Percentiles rank a stretch among this genome's conserved stretches.
phyloP scores from a whole-genome alignment of 2,329 filamentous ascomycete species.

The Pseudocercospora crystallina region DNA sequence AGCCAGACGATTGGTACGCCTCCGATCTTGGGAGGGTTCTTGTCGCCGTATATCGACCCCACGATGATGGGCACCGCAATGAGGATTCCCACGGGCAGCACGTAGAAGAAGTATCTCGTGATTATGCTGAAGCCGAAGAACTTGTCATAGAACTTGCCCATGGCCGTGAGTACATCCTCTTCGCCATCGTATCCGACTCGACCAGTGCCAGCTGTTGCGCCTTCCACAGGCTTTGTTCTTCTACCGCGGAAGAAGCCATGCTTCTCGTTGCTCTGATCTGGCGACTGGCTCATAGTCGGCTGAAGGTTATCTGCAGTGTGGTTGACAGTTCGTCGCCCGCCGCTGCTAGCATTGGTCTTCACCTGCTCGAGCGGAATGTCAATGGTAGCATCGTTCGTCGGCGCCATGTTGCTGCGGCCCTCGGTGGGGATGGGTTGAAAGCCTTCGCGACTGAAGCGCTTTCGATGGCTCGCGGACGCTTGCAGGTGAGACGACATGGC shows the following conservation, averaged over 20 bases:
- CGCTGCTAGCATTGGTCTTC: constrained; percentile 46
- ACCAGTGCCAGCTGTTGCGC: constrained; percentile 18
- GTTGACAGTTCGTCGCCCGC: constrained; percentile 40
- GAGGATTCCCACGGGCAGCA: constrained; percentile 57
- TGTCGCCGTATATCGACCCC: constrained; percentile 49
- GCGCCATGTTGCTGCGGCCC: constrained; percentile 19
- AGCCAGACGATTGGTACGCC: constrained; percentile 60
- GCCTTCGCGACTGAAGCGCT: constrained; percentile 35
- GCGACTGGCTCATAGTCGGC: constrained; percentile 32
- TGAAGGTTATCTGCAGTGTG: constrained; percentile 34
- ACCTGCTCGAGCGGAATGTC: constrained; percentile 63
- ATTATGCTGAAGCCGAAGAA: constrained; percentile 63
- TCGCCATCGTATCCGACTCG: constrained; percentile 44
- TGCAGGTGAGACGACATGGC: constrained; percentile 23
- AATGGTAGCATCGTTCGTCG: constrained; percentile 54
- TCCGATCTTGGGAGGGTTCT: constrained; percentile 48
- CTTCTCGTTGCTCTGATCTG: constrained; percentile 38
- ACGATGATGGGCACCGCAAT: constrained; percentile 64
- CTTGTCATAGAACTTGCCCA: constrained; percentile 61
- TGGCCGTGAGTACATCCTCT: constrained; percentile 57
- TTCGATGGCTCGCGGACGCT: constrained; percentile 17
- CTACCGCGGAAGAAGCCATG: constrained; percentile 38
- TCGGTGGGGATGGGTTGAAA: constrained; percentile 26
- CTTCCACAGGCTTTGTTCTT: constrained; percentile 36
- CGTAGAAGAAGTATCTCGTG: constrained; percentile 64